A percentile compares a stretch with the other conserved stretches of the same genome.
These are phyloP conservation scores for Sicyos edulis DNA, from an alignment of 306 rosid species.

Conservation along the genomic window DNA sequence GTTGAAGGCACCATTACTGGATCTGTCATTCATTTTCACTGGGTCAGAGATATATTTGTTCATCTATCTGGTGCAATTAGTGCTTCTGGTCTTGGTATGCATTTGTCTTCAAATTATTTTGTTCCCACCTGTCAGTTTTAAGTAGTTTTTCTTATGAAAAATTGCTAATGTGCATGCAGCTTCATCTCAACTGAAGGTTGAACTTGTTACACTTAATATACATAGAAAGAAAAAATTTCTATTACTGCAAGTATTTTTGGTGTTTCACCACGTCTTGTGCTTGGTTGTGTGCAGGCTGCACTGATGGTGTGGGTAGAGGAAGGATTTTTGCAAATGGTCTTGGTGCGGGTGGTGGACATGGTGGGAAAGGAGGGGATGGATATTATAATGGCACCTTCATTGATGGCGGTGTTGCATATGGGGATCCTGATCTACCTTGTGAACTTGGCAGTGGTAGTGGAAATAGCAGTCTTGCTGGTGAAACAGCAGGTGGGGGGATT, in stretches of 20 bases:
- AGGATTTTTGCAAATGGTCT: conserved; percentile 57
- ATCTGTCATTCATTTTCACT: conserved; percentile 86
- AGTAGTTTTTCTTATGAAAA: neutral
- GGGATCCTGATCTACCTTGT: conserved; percentile 84
- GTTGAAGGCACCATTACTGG: conserved; percentile 77
- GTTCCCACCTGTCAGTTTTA: neutral
- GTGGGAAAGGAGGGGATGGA: conserved; percentile 96
- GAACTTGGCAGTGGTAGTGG: conserved; percentile 99
- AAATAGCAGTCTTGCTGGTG: conserved; percentile 69
- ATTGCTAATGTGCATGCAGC: neutral
- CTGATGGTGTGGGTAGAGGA: conserved; percentile 80
- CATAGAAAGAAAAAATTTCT: neutral
- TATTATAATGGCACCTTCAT: conserved; percentile 63
- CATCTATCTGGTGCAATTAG: conserved; percentile 54
- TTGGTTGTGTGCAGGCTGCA: conserved; percentile 62
- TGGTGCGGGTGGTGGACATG: conserved; percentile 92
- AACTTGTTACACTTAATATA: neutral
- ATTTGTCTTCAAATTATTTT: conserved; percentile 16
- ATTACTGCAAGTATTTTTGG: neutral
- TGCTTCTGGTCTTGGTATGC: conserved; percentile 82
- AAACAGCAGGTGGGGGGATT: conserved; percentile 92
- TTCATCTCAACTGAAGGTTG: conserved; percentile 11
- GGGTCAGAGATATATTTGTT: conserved; percentile 62
- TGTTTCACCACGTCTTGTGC: conserved; percentile 12
- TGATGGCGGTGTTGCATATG: conserved; percentile 76